These are phyloP conservation scores for Globisporangium parvum DNA, from an alignment of 352 stramenopile species.

Conservation along the genomic window DNA sequence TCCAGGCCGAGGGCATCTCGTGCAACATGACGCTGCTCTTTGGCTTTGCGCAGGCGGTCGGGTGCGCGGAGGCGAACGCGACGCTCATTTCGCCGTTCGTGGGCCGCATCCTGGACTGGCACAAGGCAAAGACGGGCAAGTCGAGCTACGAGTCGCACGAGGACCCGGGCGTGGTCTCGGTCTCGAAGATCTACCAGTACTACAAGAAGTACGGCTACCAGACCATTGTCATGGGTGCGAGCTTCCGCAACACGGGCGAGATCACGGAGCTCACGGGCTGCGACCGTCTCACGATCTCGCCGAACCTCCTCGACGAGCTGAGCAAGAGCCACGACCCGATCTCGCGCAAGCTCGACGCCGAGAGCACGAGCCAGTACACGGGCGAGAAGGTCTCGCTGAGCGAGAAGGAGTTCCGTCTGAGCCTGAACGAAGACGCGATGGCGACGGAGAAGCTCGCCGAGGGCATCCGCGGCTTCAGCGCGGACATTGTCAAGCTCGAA, in stretches of 20 bases:
- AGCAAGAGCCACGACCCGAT: slow-evolving; percentile 67
- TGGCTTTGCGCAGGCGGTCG: slow-evolving; percentile 94
- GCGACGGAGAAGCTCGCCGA: slow-evolving; percentile 97
- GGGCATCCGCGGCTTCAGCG: slow-evolving; percentile 95
- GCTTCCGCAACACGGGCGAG: slow-evolving; percentile 95
- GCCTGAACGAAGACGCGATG: slow-evolving; percentile 97
- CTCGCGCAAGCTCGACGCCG: slow-evolving; percentile 79
- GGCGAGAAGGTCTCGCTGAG: slow-evolving; percentile 79
- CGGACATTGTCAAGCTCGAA: slow-evolving; percentile 98
- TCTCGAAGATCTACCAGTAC: slow-evolving; percentile 97
- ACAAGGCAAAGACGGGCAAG: slow-evolving; percentile 93
- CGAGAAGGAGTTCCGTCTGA: slow-evolving; percentile 97
- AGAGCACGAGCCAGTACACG: slow-evolving; percentile 64
- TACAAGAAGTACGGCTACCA: slow-evolving; percentile 98
- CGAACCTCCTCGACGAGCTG: slow-evolving; percentile 92
- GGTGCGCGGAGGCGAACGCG: slow-evolving; percentile 92
- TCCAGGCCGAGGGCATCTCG: slow-evolving; percentile 96
- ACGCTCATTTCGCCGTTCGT: slow-evolving; percentile 97
- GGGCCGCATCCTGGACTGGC: slow-evolving; percentile 97
- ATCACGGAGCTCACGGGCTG: slow-evolving; percentile 96
- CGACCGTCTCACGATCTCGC: slow-evolving; percentile 97
- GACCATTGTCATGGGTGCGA: slow-evolving; percentile 95
- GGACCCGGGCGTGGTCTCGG: slow-evolving; percentile 96
- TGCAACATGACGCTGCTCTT: slow-evolving; percentile 99
- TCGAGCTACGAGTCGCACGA: slow-evolving; percentile 90